A percentile compares a stretch with the other conserved stretches of the same genome.
These are phyloP conservation scores for Deuterostichococcus epilithicus DNA, from an alignment of 139 green algal species.

Conservation along the genomic window DNA sequence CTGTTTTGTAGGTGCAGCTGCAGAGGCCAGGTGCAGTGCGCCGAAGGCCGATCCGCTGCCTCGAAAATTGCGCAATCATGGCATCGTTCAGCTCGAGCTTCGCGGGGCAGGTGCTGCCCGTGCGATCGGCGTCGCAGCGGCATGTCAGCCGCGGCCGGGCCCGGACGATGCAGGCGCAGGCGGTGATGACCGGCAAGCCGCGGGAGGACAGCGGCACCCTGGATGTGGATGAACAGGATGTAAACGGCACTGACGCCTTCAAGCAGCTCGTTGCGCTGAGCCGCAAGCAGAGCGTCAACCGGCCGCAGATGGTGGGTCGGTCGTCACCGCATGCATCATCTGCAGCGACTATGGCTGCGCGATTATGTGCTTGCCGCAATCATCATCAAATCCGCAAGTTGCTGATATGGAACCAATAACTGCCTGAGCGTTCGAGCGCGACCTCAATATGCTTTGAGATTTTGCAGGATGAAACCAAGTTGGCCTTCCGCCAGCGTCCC, in stretches of 20 bases:
- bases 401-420: too few species aligned
- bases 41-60: neutral
- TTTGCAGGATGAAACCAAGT: slow-evolving; percentile 10
- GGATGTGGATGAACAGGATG: neutral
- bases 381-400: too few species aligned
- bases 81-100: neutral
- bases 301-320: slow-evolving; percentile 54
- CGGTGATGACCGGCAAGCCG: neutral
- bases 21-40: neutral
- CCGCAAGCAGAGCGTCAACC: slow-evolving; percentile 63
- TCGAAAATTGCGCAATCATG: neutral
- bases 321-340: neutral
- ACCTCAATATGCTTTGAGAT: too few species aligned
- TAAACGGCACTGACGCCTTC: slow-evolving; percentile 43
- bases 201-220: neutral
- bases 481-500: slow-evolving; percentile 68
- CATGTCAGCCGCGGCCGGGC: too few species aligned
- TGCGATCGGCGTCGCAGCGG: neutral
- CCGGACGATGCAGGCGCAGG: neutral
- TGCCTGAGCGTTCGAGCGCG: too few species aligned
- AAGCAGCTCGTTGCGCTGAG: slow-evolving; percentile 49
- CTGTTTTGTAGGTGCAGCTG: neutral
- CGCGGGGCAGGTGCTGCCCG: neutral
- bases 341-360: too few species aligned
- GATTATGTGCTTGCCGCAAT: too few species aligned